phyloP scores from a whole-genome alignment of 2,329 filamentous ascomycete genomes.

The Trichophyton verrucosum region DNA sequence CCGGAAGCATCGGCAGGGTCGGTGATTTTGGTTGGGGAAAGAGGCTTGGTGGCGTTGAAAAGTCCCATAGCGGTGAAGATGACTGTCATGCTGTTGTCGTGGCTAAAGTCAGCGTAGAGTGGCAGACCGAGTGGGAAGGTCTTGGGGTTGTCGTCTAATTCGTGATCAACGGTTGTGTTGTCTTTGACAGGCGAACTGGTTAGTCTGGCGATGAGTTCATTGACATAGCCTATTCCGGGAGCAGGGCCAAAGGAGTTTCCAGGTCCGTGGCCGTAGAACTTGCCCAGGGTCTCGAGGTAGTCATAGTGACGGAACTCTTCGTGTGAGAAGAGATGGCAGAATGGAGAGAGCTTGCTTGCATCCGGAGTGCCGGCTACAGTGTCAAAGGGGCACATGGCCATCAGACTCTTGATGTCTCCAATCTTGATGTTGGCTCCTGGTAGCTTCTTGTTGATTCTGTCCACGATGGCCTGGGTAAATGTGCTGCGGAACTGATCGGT shows the following conservation, averaged over 20 bases:
- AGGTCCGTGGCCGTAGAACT: slow-evolving; percentile 70
- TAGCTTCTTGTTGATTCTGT: slow-evolving; percentile 56
- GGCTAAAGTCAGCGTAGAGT: slow-evolving; percentile 81
- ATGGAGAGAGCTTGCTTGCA: slow-evolving; percentile 47
- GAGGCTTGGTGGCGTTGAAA: slow-evolving; percentile 52
- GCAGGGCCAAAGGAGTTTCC: slow-evolving; percentile 70
- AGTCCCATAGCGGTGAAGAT: slow-evolving; percentile 67
- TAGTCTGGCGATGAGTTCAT: slow-evolving; percentile 73
- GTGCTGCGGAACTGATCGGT: slow-evolving; percentile 42
- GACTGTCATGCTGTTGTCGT: slow-evolving; percentile 75
- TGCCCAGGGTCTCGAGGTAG: slow-evolving; percentile 66
- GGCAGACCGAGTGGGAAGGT: slow-evolving; percentile 61
- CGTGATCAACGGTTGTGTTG: slow-evolving; percentile 62
- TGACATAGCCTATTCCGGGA: slow-evolving; percentile 76
- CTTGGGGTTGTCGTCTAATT: slow-evolving; percentile 51
- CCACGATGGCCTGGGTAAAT: slow-evolving; percentile 57
- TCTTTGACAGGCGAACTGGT: slow-evolving; percentile 58
- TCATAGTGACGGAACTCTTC: slow-evolving; percentile 68
- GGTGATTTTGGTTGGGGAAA: slow-evolving; percentile 40
- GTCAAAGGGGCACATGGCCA: slow-evolving; percentile 81
- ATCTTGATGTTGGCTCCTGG: slow-evolving; percentile 53
- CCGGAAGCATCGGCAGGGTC: slow-evolving; percentile 47
- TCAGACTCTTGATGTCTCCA: slow-evolving; percentile 55
- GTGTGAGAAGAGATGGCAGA: slow-evolving; percentile 63
- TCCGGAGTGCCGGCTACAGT: slow-evolving; percentile 51